Conservation (phyloP, 495 filamentous ascomycete genomes). For the Parathielavia hyrcaniae region DNA sequence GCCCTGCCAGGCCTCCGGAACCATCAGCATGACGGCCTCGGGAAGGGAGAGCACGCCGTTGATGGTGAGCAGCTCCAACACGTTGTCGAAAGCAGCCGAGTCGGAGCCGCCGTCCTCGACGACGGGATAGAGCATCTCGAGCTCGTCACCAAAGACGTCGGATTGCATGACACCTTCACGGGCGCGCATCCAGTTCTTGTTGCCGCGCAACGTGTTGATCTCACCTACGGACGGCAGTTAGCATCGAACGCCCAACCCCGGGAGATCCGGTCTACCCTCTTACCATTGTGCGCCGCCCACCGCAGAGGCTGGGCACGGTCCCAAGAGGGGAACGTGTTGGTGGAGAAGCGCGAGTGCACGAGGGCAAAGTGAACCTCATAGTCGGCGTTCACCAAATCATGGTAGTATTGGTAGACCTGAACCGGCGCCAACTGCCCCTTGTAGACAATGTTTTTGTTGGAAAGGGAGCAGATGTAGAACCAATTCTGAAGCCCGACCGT, state of each 20-base stretch:
- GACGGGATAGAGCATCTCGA: constrained; percentile 87
- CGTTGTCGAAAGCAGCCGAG: constrained; percentile 97
- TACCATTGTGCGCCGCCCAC: constrained; percentile 98
- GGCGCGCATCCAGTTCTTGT: constrained; percentile 99
- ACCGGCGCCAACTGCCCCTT: constrained; percentile 95
- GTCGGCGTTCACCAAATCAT: constrained; percentile 94
- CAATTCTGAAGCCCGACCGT: constrained; percentile 94
- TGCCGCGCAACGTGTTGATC: constrained; percentile 96
- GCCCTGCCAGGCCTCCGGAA: constrained; percentile 98
- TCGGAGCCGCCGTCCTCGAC: constrained; percentile 97
- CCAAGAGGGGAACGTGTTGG: constrained; percentile 99
- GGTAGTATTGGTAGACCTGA: constrained; percentile 99
- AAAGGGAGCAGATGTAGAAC: constrained; percentile 98
- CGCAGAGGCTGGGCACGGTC: constrained; percentile 94
- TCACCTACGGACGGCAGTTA: constrained; percentile 53
- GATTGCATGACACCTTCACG: constrained; percentile 95
- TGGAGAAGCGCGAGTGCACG: constrained; percentile 97
- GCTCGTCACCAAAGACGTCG: constrained; percentile 84
- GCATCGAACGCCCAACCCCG: constrained; percentile 17
- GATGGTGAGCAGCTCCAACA: constrained; percentile 88
- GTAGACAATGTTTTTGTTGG: constrained; percentile 98
- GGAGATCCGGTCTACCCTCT: constrained; percentile 24
- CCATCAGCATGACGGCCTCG: constrained; percentile 98
- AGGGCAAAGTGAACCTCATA: constrained; percentile 97
- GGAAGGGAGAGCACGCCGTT: constrained; percentile 96